Conservation (phyloP, 2,329 filamentous ascomycete species). For the Boeremia lycopersici region DNA sequence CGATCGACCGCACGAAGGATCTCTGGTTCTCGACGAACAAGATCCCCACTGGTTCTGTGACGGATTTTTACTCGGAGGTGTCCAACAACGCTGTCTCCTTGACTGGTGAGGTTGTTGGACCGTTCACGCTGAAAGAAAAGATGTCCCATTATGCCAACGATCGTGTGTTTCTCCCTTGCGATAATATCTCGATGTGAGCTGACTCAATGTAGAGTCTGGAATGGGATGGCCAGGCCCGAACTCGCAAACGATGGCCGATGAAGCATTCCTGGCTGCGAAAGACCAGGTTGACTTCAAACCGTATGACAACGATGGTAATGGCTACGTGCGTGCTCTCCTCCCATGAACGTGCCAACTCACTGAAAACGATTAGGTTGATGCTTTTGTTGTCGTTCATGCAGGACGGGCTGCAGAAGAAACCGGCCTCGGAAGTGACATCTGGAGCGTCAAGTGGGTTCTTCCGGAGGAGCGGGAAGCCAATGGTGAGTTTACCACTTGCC, state of each 20-base stretch:
- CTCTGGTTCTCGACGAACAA: slow-evolving; percentile 32
- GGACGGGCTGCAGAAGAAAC: slow-evolving; percentile 26
- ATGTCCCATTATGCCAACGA: slow-evolving; percentile 30
- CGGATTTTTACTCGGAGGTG: slow-evolving; percentile 31
- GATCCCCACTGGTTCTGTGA: slow-evolving; percentile 29
- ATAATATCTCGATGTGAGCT: background rate
- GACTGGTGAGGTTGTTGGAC: slow-evolving; percentile 30
- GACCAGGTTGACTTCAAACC: slow-evolving; percentile 18
- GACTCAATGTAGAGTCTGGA: slow-evolving; percentile 11
- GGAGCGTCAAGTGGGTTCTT: slow-evolving; percentile 34
- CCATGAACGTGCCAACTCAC: slow-evolving; percentile 3
- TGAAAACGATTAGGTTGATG: slow-evolving; percentile 26
- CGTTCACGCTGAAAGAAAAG: slow-evolving; percentile 24
- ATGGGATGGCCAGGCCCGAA: slow-evolving; percentile 23
- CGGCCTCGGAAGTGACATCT: slow-evolving; percentile 23
- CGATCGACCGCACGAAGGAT: slow-evolving; percentile 25
- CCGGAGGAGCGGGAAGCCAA: slow-evolving; percentile 18
- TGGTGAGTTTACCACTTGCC: background rate
- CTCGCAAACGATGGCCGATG: slow-evolving; percentile 26
- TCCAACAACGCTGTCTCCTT: slow-evolving; percentile 26
- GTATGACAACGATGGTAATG: slow-evolving; percentile 33
- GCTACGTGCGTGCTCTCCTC: slow-evolving; percentile 15
- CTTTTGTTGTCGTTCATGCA: slow-evolving; percentile 34
- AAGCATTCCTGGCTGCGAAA: slow-evolving; percentile 20
- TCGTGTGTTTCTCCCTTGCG: slow-evolving; percentile 1